phyloP scores from a whole-genome alignment of 192 early-diverging fungal genomes.

The Hyaloraphidium curvatum region DNA sequence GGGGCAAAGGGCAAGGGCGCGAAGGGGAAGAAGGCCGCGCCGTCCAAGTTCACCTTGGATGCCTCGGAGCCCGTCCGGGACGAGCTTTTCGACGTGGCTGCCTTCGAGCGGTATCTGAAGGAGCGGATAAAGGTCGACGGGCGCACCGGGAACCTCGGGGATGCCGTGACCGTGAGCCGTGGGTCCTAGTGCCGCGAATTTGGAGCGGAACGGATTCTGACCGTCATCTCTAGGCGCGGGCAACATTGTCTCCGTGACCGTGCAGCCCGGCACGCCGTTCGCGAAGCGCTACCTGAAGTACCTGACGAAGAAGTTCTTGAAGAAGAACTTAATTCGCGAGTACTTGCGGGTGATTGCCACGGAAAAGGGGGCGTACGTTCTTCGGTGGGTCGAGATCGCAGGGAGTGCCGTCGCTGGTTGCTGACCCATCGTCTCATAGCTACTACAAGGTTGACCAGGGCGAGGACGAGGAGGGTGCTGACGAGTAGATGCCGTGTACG shows the following conservation, averaged over 20 bases:
- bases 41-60: constrained; percentile 80
- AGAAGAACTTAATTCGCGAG: constrained; percentile 98
- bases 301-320: constrained; percentile 99
- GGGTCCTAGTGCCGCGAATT: no score
- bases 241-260: constrained; percentile 52
- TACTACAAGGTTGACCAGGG: no score
- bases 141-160: constrained; percentile 86
- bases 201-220: no score
- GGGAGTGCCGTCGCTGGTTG: no score
- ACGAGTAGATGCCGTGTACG: no score
- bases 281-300: constrained; percentile 99
- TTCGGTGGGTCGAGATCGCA: constrained; percentile 90
- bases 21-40: constrained; percentile 20
- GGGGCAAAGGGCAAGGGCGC: no score
- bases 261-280: constrained; percentile 46
- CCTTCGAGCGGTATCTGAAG: constrained; percentile 96
- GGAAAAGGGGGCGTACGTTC: constrained; percentile 77
- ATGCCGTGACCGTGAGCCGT: constrained; percentile 56
- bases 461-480: no score
- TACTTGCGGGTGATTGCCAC: constrained; percentile 89
- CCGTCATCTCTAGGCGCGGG: constrained; percentile 55
- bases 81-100: constrained; percentile 90
- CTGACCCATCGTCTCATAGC: background rate
- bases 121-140: constrained; percentile 96
- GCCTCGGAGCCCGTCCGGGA: constrained; percentile 78